Conservation (phyloP, 768 basidiomycete species). For the Xerocomellus dryophilus region DNA sequence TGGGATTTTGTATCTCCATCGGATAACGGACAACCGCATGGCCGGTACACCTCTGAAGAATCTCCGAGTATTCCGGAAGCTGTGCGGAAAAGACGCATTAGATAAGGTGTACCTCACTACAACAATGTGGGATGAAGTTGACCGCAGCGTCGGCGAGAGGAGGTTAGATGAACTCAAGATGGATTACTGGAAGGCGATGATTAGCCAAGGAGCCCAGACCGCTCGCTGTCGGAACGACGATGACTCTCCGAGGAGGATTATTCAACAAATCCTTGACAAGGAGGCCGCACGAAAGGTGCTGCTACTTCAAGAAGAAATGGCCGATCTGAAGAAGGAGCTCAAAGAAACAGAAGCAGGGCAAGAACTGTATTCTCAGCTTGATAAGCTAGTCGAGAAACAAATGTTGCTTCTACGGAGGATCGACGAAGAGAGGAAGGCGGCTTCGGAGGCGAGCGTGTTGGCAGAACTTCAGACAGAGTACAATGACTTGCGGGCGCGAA, state of each 20-base stretch:
- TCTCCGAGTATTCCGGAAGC: slow-evolving; percentile 31
- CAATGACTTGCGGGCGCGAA: neutral
- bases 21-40: slow-evolving; percentile 40
- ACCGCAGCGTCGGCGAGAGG: slow-evolving; percentile 13
- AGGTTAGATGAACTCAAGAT: slow-evolving; percentile 11
- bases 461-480: slow-evolving; percentile 10
- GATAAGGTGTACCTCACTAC: slow-evolving; percentile 35
- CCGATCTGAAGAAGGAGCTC: slow-evolving; percentile 1
- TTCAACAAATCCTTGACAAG: slow-evolving; percentile 3
- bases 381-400: slow-evolving; percentile 9
- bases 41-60: slow-evolving; percentile 33
- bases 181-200: slow-evolving; percentile 11
- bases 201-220: slow-evolving; percentile 5
- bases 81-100: slow-evolving; percentile 30
- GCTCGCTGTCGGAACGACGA: slow-evolving; percentile 6
- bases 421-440: slow-evolving; percentile 3
- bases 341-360: slow-evolving; percentile 11
- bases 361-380: slow-evolving; percentile 7
- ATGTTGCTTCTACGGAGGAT: slow-evolving; percentile 3
- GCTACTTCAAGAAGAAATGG: slow-evolving; percentile 10
- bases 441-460: neutral
- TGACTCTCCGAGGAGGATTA: slow-evolving; percentile 7
- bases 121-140: slow-evolving; percentile 40
- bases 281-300: neutral
- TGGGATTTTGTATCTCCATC: slow-evolving; percentile 39